These are phyloP conservation scores for Mortierella alpina DNA, from an alignment of 192 early-diverging fungal genomes.

Conservation along the genomic window DNA sequence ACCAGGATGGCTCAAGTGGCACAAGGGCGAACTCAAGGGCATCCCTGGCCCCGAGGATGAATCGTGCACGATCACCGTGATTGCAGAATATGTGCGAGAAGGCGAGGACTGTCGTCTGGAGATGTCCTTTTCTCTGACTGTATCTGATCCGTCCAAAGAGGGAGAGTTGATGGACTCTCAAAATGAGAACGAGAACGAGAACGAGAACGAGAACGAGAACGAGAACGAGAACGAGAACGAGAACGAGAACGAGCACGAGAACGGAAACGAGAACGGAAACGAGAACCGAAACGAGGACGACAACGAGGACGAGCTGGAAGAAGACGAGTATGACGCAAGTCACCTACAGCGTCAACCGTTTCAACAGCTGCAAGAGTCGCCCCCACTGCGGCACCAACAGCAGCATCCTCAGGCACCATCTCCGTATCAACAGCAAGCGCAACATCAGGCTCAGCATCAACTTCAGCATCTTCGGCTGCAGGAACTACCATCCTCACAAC, in stretches of 20 bases:
- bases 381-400: not conserved
- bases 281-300: not conserved
- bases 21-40: constrained; percentile 75
- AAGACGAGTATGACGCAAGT: not conserved
- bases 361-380: constrained; percentile 3
- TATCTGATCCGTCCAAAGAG: constrained; percentile 53
- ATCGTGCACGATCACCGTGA: constrained; percentile 69
- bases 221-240: not conserved
- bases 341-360: constrained; percentile 6
- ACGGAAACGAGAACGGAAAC: not conserved
- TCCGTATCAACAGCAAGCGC: not conserved
- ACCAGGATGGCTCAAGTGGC: constrained; percentile 80
- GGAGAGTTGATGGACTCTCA: constrained; percentile 38
- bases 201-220: constrained; percentile 19
- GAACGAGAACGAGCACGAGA: not conserved
- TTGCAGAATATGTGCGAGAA: constrained; percentile 75
- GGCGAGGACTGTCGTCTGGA: constrained; percentile 56
- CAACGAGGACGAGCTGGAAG: not conserved
- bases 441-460: not conserved
- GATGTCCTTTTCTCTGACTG: constrained; percentile 54
- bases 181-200: constrained; percentile 22
- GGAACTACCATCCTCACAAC: not conserved
- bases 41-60: constrained; percentile 67
- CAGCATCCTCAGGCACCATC: not conserved
- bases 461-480: not conserved